These are phyloP conservation scores for Geotrichum reessii DNA, from an alignment of 1,139 yeast genomes.

Conservation along the genomic window DNA sequence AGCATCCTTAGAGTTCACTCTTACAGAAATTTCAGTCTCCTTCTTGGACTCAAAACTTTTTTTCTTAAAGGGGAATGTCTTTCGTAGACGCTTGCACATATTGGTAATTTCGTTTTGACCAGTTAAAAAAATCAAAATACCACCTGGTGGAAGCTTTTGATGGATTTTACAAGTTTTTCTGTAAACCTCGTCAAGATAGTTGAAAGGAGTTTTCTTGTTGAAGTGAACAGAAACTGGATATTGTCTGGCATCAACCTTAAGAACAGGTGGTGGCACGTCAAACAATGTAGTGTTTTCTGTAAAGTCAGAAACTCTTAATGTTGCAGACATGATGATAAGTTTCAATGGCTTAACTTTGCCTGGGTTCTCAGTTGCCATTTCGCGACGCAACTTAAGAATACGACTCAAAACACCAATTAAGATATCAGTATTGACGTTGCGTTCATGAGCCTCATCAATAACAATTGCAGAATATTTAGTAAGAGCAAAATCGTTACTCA, in stretches of 20 bases:
- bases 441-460: constrained; percentile 97
- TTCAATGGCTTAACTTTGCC: constrained; percentile 49
- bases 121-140: constrained; percentile 83
- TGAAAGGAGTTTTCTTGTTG: constrained; percentile 66
- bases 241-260: constrained; percentile 91
- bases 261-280: constrained; percentile 75
- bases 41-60: constrained; percentile 27
- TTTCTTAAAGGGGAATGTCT: constrained; percentile 60
- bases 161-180: constrained; percentile 85
- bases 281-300: constrained; percentile 73
- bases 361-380: constrained; percentile 33
- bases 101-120: constrained; percentile 88
- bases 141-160: constrained; percentile 83
- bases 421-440: constrained; percentile 93
- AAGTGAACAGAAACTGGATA: constrained; percentile 92
- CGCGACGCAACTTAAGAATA: constrained; percentile 68
- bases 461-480: constrained; percentile 78
- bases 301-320: constrained; percentile 87
- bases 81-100: constrained; percentile 62
- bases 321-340: constrained; percentile 81
- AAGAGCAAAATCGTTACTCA: constrained; percentile 79
- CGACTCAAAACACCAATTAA: constrained; percentile 91
- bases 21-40: constrained; percentile 43
- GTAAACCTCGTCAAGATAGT: constrained; percentile 83
- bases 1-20: constrained; percentile 54